Conservation (phyloP, 176 grass and related monocot genomes). For the Carex myosuroides region DNA sequence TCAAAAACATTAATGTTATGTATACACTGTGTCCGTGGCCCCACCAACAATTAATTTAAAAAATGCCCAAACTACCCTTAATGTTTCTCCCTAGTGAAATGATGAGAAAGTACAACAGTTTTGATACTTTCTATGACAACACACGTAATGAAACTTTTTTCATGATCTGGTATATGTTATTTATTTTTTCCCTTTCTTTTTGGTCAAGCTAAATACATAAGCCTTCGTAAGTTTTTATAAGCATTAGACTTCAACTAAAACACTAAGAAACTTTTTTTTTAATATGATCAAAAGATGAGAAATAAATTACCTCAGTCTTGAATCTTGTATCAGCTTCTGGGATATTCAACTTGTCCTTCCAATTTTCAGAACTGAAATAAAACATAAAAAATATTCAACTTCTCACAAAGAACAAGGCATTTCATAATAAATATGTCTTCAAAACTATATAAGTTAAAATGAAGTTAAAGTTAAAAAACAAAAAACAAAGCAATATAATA, state of each 20-base stretch:
- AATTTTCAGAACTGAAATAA: constrained; percentile 75
- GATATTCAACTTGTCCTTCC: constrained; percentile 84
- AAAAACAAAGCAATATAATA: background rate
- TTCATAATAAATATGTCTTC: background rate
- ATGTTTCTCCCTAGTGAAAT: background rate
- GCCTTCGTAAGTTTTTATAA: constrained; percentile 2
- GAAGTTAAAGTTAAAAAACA: background rate
- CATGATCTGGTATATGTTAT: background rate
- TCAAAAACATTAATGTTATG: background rate
- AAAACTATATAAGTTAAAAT: background rate
- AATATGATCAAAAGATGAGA: constrained; percentile 7
- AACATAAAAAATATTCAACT: constrained; percentile 5
- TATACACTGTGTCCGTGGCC: background rate
- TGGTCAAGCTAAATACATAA: background rate
- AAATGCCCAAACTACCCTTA: background rate
- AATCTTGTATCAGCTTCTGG: constrained; percentile 73
- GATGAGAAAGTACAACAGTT: background rate
- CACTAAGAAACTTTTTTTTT: too few relatives aligned
- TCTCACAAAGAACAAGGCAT: background rate
- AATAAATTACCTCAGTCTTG: constrained; percentile 67
- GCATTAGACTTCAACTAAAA: background rate
- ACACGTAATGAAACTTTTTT: background rate
- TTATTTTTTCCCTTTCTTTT: background rate
- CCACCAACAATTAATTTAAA: background rate
- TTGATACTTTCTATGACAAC: background rate